Base-by-base conservation (phyloP, 2,329 filamentous ascomycete species). In the Neofusicoccum cordaticola region DNA sequence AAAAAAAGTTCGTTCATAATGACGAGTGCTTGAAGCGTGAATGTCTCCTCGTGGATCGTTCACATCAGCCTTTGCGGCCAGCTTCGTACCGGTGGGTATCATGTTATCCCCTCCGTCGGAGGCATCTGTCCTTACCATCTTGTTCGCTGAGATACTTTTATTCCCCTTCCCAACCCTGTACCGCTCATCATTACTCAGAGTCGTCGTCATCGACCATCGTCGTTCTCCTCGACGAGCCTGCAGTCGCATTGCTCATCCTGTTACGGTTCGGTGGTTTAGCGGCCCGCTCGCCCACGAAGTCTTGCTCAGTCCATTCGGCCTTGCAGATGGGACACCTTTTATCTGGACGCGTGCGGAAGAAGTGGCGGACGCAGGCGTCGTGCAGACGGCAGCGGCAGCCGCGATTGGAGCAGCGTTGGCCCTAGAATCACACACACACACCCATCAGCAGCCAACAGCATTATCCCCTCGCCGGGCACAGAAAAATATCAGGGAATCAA, bases 261-360 rank as follows among this genome's bases (percentile, higher is more conserved):
- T 50, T 62, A 12, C 57, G 42, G 13, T 62, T 51, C 45, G 45
- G 34, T 1, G 45, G 45, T 22, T 51, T 56, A 3, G 48, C 48
- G 12, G 64, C 64, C 13, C 53, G 48, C 44, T 65, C 64, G 1
- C 64, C 64, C 6, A 65, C 64, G 15, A 65, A 65, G 35, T 57
- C 19, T 12, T 62, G 6, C 31, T 56, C 64, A 4, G 64, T 64
- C 68, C 75, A 78, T 41, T 70, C 68, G 1, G 67, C 67, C 64
- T 69, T 71, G 65, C 76, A 78, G 35, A 62, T 66, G 1, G 75
- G 75, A 67, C 76, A 78, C 44, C 64, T 72, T 62, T 67, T 67
- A 2, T 65, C 68, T 0, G 53, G 60, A 1, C 66, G 67, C 1
- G 67, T 65, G 1, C 66, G 50, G 62, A 77, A 77, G 63, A 71